Evolutionary conservation across 164 flowering plant species (phyloP), one percentile per base, ranked within the genome.

Genomic region (grape (Vitis vinifera)): DNA sequence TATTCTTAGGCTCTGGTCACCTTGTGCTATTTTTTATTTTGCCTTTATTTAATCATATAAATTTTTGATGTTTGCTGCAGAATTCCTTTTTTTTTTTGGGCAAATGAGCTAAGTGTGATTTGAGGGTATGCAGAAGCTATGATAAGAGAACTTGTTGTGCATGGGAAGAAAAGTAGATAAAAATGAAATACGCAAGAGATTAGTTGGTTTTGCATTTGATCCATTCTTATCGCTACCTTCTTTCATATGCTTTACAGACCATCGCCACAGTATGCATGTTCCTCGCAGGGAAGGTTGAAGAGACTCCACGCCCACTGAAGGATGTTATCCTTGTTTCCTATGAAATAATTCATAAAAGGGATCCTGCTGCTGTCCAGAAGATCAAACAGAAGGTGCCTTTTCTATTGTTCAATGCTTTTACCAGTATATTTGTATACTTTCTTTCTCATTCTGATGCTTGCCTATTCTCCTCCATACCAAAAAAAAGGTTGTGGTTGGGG

Each of bases 191-290:
- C 27, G 27, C 27, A 23, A 14, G 52, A 17, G 13, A 11, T 55
- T 9, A 23, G 9, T 9, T 10, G 11, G 47, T 17, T 23, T 65
- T 23, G 10, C 14, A 15, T 11, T 11, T 61, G 27, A 23, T 23
- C 27, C 27, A 23, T 23, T 30, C 27, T 29, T 16, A 48, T 57
- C 1, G 16, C 52, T 58, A 17, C 37, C 6, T 68, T 60, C 3
- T 51, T 57, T 59, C 9, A 9, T 47, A 55, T 63, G n/a, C n/a
- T 69, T 30, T 67, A 68, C 86, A 91, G 97, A 88, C 87, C 44
- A 79, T 91, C 64, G 92, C 93, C 47, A 91, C 91, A 16, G 94
- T 83, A n/a, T 90, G 94, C 68, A 91, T 91, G 90, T 91, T 91
- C 69, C 89, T 91, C 69, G 97, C 94, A 31, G 89, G 97, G 57